phyloP scores from a whole-genome alignment of 129 eudicot genomes.

The Artemisia tridentata region DNA sequence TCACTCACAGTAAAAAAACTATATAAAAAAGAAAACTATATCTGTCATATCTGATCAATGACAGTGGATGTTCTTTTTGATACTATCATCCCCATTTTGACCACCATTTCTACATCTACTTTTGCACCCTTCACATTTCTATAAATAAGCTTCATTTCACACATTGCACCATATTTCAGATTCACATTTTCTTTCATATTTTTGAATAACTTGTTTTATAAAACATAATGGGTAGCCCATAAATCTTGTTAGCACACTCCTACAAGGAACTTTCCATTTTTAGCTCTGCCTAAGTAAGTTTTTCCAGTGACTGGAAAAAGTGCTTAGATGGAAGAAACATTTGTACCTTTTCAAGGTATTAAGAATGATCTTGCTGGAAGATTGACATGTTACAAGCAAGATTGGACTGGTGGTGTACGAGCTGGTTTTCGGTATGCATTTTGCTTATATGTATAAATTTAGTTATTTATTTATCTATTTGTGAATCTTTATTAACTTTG shows the following conservation, averaged over 20 bases:
- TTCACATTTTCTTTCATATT: background rate
- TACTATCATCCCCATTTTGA: conserved; percentile 26
- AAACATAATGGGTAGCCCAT: conserved; percentile 9
- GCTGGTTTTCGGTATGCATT: conserved; percentile 80
- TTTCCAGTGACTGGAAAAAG: no score
- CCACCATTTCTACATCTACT: conserved; percentile 4
- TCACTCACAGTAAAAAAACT: background rate
- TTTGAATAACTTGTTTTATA: no score
- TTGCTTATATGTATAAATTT: background rate
- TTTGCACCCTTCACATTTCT: background rate
- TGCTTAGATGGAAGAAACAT: conserved; percentile 56
- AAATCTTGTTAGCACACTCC: background rate
- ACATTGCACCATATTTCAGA: background rate
- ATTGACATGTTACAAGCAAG: conserved; percentile 86
- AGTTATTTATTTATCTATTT: no score
- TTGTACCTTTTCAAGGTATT: conserved; percentile 91
- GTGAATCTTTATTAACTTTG: no score
- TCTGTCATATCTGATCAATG: background rate
- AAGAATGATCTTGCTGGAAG: conserved; percentile 78
- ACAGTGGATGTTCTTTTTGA: conserved; percentile 35
- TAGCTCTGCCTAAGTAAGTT: no score
- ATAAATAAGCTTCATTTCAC: no score
- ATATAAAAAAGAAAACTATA: background rate
- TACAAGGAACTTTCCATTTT: background rate
- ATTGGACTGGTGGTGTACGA: conserved; percentile 87